Conservation (phyloP, 1,284 basidiomycete species). For the Marasmius oreades region DNA sequence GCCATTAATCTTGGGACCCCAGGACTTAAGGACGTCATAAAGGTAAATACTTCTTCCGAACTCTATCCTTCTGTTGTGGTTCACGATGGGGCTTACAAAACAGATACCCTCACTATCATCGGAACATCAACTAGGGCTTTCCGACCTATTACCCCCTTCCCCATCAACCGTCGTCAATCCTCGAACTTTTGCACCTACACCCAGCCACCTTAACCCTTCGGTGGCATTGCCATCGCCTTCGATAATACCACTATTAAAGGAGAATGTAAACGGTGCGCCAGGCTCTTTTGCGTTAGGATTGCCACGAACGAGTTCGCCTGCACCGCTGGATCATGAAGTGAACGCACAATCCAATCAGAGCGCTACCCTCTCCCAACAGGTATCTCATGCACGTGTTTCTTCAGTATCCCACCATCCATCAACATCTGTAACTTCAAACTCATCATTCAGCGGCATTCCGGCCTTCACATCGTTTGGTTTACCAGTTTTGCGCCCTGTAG, state of each 20-base stretch:
- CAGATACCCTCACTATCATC: constrained; percentile 65
- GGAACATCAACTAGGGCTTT: constrained; percentile 64
- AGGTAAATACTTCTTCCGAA: constrained; percentile 37
- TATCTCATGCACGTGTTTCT: constrained; percentile 15
- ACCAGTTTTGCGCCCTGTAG: constrained; percentile 54
- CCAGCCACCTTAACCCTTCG: constrained; percentile 37
- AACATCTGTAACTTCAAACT: constrained; percentile 19
- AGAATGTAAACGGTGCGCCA: background rate
- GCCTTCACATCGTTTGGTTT: constrained; percentile 27
- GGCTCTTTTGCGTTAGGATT: constrained; percentile 38
- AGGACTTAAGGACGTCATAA: constrained; percentile 69
- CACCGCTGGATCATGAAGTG: constrained; percentile 24
- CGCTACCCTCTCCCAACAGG: constrained; percentile 16
- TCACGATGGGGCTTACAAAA: constrained; percentile 2
- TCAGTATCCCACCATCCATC: constrained; percentile 13
- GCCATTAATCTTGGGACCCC: constrained; percentile 38
- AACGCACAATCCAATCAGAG: constrained; percentile 9
- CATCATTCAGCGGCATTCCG: constrained; percentile 13
- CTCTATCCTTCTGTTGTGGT: background rate
- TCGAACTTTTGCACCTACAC: constrained; percentile 37
- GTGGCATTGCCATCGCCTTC: constrained; percentile 15
- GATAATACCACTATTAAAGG: constrained; percentile 16
- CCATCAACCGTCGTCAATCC: constrained; percentile 54
- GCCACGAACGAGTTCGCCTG: constrained; percentile 36
- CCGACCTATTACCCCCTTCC: constrained; percentile 75